Conservation (phyloP, 805 yeast species). For the Yarrowia sp. region DNA sequence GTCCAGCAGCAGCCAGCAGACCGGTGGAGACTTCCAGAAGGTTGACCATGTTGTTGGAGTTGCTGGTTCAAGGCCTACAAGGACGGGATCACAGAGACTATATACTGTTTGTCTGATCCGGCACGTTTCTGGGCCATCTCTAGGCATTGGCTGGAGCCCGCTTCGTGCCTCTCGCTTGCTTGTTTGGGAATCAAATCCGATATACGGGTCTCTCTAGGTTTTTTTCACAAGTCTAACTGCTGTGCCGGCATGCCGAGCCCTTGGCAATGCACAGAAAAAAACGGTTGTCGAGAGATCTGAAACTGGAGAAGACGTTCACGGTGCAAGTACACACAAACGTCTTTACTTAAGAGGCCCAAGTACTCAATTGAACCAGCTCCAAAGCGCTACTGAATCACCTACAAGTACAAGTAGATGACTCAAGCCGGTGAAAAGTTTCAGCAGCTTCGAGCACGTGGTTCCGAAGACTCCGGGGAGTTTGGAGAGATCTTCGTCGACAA, state of each 20-base stretch:
- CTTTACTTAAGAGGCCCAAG: too few relatives aligned
- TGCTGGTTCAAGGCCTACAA: too few relatives aligned
- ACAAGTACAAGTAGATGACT: too few relatives aligned
- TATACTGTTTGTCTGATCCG: too few relatives aligned
- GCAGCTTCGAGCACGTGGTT: conserved; percentile 6
- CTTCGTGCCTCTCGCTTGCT: not conserved
- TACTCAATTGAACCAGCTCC: too few relatives aligned
- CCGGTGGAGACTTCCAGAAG: conserved; percentile 1
- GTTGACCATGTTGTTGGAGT: not conserved
- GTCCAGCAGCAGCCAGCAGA: conserved; percentile 15
- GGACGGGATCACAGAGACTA: too few relatives aligned
- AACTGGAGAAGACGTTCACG: too few relatives aligned
- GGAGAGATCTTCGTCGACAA: not conserved
- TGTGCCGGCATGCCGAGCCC: conserved; percentile 1
- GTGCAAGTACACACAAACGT: too few relatives aligned
- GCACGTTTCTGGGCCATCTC: not conserved
- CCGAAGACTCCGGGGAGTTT: conserved; percentile 8
- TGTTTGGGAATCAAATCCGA: not conserved
- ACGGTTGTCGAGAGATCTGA: too few relatives aligned
- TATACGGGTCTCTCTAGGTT: not conserved
- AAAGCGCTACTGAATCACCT: too few relatives aligned
- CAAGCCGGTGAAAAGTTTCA: not conserved
- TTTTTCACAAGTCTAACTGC: not conserved
- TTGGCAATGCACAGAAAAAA: not conserved
- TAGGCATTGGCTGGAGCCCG: not conserved